Evolutionary conservation across 257 asterid genomes (phyloP), one percentile per base, ranked within the genome.

Genomic region (Capsicum rhomboideum): DNA sequence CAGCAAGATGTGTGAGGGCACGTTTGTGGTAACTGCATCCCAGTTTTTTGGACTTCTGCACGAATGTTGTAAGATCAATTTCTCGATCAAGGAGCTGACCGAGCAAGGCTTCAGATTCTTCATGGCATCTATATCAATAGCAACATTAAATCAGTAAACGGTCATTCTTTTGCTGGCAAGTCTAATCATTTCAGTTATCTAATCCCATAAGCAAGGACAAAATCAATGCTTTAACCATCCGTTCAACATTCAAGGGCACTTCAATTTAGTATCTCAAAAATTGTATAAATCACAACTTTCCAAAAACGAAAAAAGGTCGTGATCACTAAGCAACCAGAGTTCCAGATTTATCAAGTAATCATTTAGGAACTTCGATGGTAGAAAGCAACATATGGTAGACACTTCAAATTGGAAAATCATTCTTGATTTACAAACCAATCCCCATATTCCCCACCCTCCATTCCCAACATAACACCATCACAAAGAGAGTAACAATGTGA

Each of bases 1-100:
- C 98, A 53, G 98, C 96, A 88, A 95, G 96, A 84, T 92, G 98
- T 42, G 94, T 93, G 31, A 97, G 94, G 23, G 99, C 91, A 0
- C 95, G 94, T 77, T 86, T 95, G 74, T 97, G 99, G 87, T 90
- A 93, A 2, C 92, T 87, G 67, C 83, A 31, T 9, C 97, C 93
- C 89, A 92, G 83, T 91, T 93, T 97, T 95, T 93, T 97, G 90
- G 93, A 94, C 86, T 93, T 97, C 82, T 92, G 97, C 37, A 94
- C 88, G 50, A 93, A 97, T n/a, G 94, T 85, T 61, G 94, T 20
- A 44, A 91, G 91, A 86, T 97, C 99, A 11, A 88, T 91, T 88
- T 95, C 98, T 69, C 91, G 75, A 52, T 90, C 95, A 83, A 97
- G 94, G 69, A 95, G 97, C 92, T 95, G 97, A 78, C 89, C 86